Evolutionary conservation across 441 rosid genomes (phyloP).

Genomic region (Omphalea diandra): DNA sequence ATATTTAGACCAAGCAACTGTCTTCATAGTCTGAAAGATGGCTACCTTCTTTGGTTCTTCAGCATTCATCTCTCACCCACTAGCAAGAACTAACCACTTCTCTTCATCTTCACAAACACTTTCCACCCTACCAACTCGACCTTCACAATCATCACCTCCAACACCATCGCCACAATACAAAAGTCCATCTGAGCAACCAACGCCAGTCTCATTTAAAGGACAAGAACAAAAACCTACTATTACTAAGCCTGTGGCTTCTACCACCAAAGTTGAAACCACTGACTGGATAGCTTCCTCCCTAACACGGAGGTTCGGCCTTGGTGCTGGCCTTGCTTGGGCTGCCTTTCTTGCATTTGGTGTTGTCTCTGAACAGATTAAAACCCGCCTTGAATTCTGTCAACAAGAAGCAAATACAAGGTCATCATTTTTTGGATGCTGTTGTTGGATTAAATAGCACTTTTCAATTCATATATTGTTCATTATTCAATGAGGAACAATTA

Average conservation of each 20-base stretch:
- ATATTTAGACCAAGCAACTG: not conserved
- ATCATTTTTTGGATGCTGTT: no score
- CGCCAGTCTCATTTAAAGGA: constrained; percentile 25
- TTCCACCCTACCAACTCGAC: constrained; percentile 29
- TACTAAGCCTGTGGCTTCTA: constrained; percentile 28
- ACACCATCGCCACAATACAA: constrained; percentile 35
- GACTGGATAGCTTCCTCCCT: constrained; percentile 79
- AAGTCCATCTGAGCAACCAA: constrained; percentile 33
- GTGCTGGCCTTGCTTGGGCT: constrained; percentile 81
- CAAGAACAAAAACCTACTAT: constrained; percentile 24
- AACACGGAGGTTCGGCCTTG: constrained; percentile 79
- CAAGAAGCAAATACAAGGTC: constrained; percentile 71
- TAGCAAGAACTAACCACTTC: constrained; percentile 35
- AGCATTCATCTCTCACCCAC: constrained; percentile 47
- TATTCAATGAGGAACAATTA: no score
- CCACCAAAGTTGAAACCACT: constrained; percentile 49
- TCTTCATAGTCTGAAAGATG: constrained; percentile 32
- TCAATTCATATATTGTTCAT: no score
- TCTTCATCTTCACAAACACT: constrained; percentile 35
- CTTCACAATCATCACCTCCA: no score
- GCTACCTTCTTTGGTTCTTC: constrained; percentile 56
- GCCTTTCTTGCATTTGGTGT: constrained; percentile 63
- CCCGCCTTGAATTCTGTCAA: constrained; percentile 58
- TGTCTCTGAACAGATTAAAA: constrained; percentile 73
- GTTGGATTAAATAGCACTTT: no score